Conservation (phyloP, 805 yeast genomes). For the Yamadazyma philogaea region DNA sequence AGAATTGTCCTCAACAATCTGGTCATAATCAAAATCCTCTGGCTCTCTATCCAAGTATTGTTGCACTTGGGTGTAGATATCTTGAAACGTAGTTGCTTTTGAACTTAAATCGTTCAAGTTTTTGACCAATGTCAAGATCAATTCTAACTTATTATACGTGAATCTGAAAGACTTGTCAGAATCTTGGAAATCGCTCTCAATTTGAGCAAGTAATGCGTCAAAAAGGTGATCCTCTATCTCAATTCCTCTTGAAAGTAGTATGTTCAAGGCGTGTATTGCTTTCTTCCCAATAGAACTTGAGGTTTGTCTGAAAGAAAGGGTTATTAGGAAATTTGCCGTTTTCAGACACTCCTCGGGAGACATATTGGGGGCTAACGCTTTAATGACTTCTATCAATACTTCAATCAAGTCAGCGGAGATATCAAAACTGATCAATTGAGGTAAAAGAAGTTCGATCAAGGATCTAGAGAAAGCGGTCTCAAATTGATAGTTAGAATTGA, state of each 20-base stretch:
- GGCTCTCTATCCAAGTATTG: constrained; percentile 15
- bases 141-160: constrained; percentile 7
- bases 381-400: constrained; percentile 53
- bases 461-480: constrained; percentile 20
- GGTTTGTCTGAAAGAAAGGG: constrained; percentile 35
- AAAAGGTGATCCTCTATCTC: constrained; percentile 11
- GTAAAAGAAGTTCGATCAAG: constrained; percentile 38
- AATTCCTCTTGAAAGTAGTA: constrained; percentile 27
- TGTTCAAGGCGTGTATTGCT: constrained; percentile 47
- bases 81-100: constrained; percentile 2
- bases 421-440: constrained; percentile 30
- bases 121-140: constrained; percentile 13
- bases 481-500: constrained; percentile 28
- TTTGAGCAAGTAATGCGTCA: constrained; percentile 16
- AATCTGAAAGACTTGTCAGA: constrained; percentile 18
- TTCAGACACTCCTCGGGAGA: constrained; percentile 29
- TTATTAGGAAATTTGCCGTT: constrained; percentile 28
- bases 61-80: constrained; percentile 19
- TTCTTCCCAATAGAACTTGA: constrained; percentile 45
- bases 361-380: constrained; percentile 45
- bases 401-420: constrained; percentile 59
- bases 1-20: constrained; percentile 41
- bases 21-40: constrained; percentile 44
- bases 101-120: constrained; percentile 9
- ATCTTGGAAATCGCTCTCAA: constrained; percentile 13